Evolutionary conservation across 306 rosid genomes (phyloP).

Genomic region (Begonia loranthoides): DNA sequence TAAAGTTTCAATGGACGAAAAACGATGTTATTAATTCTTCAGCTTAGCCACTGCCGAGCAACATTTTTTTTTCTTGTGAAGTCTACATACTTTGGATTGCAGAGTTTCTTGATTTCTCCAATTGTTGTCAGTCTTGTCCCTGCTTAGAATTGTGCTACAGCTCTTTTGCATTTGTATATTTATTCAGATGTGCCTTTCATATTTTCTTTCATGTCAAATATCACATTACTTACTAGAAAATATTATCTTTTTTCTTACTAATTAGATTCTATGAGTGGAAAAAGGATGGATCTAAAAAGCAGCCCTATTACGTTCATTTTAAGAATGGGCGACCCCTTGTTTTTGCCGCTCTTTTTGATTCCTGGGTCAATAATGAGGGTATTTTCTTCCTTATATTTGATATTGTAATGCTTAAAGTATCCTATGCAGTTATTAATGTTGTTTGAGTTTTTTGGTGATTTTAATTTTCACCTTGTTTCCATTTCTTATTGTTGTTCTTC

Average conservation of each 20-base stretch:
- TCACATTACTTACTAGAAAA: not conserved
- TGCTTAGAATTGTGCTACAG: not conserved
- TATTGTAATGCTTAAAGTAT: too few species aligned
- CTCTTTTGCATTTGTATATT: not conserved
- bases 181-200: not conserved
- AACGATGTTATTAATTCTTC: too few species aligned
- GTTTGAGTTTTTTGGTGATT: not conserved
- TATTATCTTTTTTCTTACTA: not conserved
- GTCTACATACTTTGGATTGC: too few species aligned
- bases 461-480: not conserved
- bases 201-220: not conserved
- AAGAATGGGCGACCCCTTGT: conserved; percentile 75
- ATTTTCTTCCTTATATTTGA: not conserved
- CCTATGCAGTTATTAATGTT: not conserved
- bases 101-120: too few species aligned
- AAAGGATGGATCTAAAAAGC: conserved; percentile 64
- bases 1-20: too few species aligned
- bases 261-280: conserved; percentile 90
- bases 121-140: too few species aligned
- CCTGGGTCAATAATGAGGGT: conserved; percentile 78
- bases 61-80: too few species aligned
- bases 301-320: conserved; percentile 82
- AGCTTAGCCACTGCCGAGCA: too few species aligned
- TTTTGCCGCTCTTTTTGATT: conserved; percentile 85
- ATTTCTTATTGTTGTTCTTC: too few species aligned